Conservation (phyloP, 768 basidiomycete genomes). For the Pluteus cervinus region DNA sequence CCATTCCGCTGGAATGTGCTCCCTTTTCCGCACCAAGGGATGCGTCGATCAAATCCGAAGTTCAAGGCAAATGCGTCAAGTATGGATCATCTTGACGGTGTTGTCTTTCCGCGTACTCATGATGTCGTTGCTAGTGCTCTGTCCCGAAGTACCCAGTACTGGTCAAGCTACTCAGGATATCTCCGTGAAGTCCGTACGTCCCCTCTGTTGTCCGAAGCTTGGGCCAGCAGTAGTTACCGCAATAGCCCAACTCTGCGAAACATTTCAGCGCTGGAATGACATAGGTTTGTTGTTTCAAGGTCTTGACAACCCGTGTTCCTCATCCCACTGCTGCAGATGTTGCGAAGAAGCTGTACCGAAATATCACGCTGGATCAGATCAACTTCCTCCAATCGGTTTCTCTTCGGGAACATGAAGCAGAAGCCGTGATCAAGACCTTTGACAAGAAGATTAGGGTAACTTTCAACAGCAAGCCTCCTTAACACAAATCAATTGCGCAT, state of each 20-base stretch:
- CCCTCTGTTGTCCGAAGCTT: not conserved
- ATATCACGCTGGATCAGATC: conserved; percentile 55
- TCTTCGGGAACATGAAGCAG: conserved; percentile 34
- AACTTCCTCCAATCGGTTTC: conserved; percentile 40
- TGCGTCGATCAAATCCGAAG: conserved; percentile 12
- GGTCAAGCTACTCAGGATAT: conserved; percentile 85
- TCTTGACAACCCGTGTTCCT: not conserved
- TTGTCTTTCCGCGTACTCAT: conserved; percentile 15
- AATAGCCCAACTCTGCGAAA: conserved; percentile 70
- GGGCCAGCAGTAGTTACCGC: conserved; percentile 8
- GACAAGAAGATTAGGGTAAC: no score
- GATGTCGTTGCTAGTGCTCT: conserved; percentile 44
- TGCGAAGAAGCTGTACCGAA: conserved; percentile 62
- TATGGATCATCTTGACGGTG: conserved; percentile 22
- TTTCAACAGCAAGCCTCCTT: no score
- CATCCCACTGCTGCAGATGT: conserved; percentile 33
- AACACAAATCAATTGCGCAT: no score
- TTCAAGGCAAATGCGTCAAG: conserved; percentile 48
- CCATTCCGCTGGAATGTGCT: conserved; percentile 61
- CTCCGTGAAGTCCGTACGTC: conserved; percentile 70
- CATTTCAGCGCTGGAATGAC: conserved; percentile 69
- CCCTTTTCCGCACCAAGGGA: conserved; percentile 21
- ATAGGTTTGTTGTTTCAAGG: conserved; percentile 41
- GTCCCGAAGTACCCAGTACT: conserved; percentile 73
- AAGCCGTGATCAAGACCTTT: conserved; percentile 19